These are phyloP conservation scores for Conticribra guillardii DNA, from an alignment of 108 stramenopile species.

Conservation along the genomic window DNA sequence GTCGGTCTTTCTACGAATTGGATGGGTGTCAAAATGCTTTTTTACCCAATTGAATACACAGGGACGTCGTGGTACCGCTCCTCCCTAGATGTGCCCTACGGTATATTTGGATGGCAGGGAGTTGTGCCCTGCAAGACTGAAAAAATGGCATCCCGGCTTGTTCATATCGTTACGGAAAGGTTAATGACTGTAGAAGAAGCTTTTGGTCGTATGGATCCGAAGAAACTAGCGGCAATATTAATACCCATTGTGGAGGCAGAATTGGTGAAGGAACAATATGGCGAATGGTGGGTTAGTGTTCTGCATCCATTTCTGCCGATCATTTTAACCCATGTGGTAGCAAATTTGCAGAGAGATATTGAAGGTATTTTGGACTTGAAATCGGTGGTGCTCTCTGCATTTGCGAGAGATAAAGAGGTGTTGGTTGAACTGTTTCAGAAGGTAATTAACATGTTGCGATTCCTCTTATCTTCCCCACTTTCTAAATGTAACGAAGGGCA, in stretches of 20 bases:
- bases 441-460: slow-evolving; percentile 43
- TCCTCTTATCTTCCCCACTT: not conserved
- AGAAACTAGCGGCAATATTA: slow-evolving; percentile 49
- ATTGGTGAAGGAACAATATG: slow-evolving; percentile 42
- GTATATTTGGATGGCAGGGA: slow-evolving; percentile 83
- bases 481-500: not conserved
- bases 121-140: slow-evolving; percentile 83
- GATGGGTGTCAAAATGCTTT: slow-evolving; percentile 68
- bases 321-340: slow-evolving; percentile 52
- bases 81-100: slow-evolving; percentile 62
- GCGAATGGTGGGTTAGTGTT: slow-evolving; percentile 21
- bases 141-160: slow-evolving; percentile 74
- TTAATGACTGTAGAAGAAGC: slow-evolving; percentile 70
- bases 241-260: slow-evolving; percentile 56
- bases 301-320: slow-evolving; percentile 60
- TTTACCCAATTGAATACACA: slow-evolving; percentile 77
- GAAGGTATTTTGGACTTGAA: slow-evolving; percentile 67
- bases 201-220: slow-evolving; percentile 65
- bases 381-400: slow-evolving; percentile 67
- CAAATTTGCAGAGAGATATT: slow-evolving; percentile 65
- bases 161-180: slow-evolving; percentile 66
- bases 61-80: slow-evolving; percentile 60
- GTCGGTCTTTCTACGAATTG: slow-evolving; percentile 71
- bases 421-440: slow-evolving; percentile 90
- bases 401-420: slow-evolving; percentile 74